A percentile compares a stretch with the other conserved stretches of the same genome.
phyloP scores from a whole-genome alignment of 2,329 filamentous ascomycete genomes.

The Mycosphaerella sp. region DNA sequence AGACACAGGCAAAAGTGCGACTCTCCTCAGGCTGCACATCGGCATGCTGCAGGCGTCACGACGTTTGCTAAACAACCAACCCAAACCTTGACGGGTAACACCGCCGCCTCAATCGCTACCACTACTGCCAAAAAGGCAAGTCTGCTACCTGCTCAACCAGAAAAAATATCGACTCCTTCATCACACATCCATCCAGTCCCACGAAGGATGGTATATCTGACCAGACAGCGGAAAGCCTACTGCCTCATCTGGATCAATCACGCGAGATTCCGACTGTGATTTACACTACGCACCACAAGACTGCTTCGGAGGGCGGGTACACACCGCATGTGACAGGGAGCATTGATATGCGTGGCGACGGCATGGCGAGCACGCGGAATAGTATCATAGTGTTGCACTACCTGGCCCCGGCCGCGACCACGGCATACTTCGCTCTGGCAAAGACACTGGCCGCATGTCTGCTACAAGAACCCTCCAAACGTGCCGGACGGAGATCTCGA shows the following conservation, averaged over 20 bases:
- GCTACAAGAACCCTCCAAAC: constrained; percentile 24
- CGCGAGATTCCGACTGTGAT: not conserved
- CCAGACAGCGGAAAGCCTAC: not conserved
- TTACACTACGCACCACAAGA: not conserved
- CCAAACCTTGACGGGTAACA: not conserved
- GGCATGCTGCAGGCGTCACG: not conserved
- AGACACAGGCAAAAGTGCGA: not conserved
- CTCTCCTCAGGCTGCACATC: not conserved
- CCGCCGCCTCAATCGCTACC: not conserved
- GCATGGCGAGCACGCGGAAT: not conserved
- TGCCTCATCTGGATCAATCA: not conserved
- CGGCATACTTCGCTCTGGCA: constrained; percentile 25
- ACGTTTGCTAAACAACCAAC: not conserved
- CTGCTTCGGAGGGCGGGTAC: not conserved
- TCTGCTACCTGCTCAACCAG: not conserved
- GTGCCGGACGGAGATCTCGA: constrained; percentile 10
- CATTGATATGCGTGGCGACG: not conserved
- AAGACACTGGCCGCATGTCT: constrained; percentile 26
- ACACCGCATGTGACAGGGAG: not conserved
- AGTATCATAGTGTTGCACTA: constrained; percentile 25
- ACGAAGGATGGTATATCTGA: not conserved
- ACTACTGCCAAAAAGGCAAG: not conserved
- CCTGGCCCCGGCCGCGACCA: constrained; percentile 22
- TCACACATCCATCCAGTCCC: not conserved
- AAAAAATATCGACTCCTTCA: not conserved